Base-by-base conservation (phyloP, 2,329 filamentous ascomycete genomes). In the Epichloe glyceriae region DNA sequence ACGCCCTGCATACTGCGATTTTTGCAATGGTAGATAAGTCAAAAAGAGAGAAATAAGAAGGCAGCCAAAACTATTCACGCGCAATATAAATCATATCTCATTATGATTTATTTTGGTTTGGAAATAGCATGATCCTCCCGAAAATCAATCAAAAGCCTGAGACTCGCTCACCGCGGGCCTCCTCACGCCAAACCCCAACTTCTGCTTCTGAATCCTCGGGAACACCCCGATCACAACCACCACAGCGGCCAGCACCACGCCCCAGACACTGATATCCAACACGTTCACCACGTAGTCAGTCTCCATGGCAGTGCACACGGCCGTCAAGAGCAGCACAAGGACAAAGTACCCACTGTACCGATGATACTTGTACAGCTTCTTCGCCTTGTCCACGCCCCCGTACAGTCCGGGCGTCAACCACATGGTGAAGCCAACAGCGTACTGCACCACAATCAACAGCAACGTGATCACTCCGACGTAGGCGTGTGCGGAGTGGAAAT, bases 291-390 rank as follows among this genome's bases (percentile, higher is more conserved):
- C 88, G 66, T 84, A 96, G 35, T 76, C 74, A 1, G 91, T 96
- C 68, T 82, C 75, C 3, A 83, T 88, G 1, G 90, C 87, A 22
- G 84, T 83, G 46, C 77, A 71, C 39, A 95, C 76, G 0, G 90
- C 93, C 10, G 79, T 80, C 54, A 95, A 68, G 54, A 91, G 74
- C 59, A 94, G 60, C 47, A 83, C 61, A 50, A 91, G 69, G 52
- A 90, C 70, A 7, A 80, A 57, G 63, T 98, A 97, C 2, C 91
- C 93, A 20, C 74, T 76, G 50, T 78, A 69, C 33, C 91, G 80
- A 66, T 97, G 93, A 61, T 90, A 95, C 69, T 95, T 96, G 75
- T 91, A 97, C 41, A 95, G 66, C 22, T 74, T 74, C 75, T 90
- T 94, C 19, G 89, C 91, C 3, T 81, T 82, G 26, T 87, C 82